Evolutionary conservation across 345 rosid species (phyloP), one percentile per base, ranked within the genome.

Genomic region (Corchorus olitorius): DNA sequence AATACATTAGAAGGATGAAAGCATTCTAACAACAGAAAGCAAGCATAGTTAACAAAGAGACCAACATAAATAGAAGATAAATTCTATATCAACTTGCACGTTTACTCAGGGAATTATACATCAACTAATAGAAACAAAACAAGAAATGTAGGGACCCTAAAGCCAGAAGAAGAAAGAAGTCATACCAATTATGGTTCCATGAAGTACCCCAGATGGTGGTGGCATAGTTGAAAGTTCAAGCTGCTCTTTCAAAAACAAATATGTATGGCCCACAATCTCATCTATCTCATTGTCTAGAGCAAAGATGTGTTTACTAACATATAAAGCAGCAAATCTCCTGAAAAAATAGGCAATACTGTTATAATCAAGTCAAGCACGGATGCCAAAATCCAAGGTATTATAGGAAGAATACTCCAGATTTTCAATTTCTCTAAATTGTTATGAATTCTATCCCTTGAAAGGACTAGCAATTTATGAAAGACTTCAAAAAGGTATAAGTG

Each of bases 101-200:
- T 5, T 41, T n/a, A 41, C 12, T 17, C 33, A 10, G 27, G 19
- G 41, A 49, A 49, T 49, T 34, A 53, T n/a, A 69, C 22, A 69
- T 69, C 15, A 17, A 41, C 8, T 41, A n/a, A 65, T 17, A n/a
- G 69, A 10, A 65, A 41, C 16, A 45, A 4, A 41, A 41, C 10
- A 41, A 41, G 41, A 12, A 17, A 19, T 46, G 72, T 46, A 16
- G 41, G 27, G 60, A 37, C 58, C 27, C 27, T 81, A 35, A 17
- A 65, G 14, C 15, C 22, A 33, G n/a, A 58, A 70, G 39, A 55
- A 49, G 65, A 55, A 35, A 69, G 65, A 72, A 73, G 74, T 66
- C 86, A 43, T 54, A 94, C 98, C 97, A 39, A 94, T 94, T 72
- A 94, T 72, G 35, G 97, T 92, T 82, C 98, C 98, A 41, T 91